Base-by-base conservation (phyloP, 768 basidiomycete genomes). In the Suillus subluteus region DNA sequence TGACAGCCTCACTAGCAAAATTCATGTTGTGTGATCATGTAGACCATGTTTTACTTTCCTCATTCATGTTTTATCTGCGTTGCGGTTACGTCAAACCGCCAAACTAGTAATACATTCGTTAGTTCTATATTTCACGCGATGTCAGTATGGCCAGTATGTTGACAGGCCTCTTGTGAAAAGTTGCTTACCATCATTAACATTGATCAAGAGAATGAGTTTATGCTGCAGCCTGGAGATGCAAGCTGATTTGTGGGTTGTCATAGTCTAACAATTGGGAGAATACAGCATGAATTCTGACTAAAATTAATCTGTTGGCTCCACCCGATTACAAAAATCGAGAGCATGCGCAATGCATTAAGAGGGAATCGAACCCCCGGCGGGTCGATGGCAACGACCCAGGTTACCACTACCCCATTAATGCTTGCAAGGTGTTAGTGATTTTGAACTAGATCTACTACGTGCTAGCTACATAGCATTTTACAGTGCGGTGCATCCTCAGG, bases 1-100 rank as follows among this genome's bases (percentile, higher is more conserved):
- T 73, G 64, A 74, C 65, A 4, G 52, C 55, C n/a, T 65, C 43
- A 65, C 38, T 75, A 96, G 94, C 95, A 97, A 94, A 98, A 98
- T 80, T 92, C 92, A 32, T 98, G 96, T 81, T 98, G 96, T 75
- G 83, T 93, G 68, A 81, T 97, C 78, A 92, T 92, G 91, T 93
- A 82, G 70, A 65, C n/a, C 46, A 41, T 52, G 41, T 21, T 21
- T 21, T n/a, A 15, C 68, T 52, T 62, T 38, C 56, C 21, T 61
- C 68, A 65, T 70, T 58, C 70, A 68, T 62, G 58, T 62, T 12
- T 21, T 63, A 44, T 66, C 64, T 65, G 58, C 61, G 67, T 55
- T 63, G 59, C 40, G 38, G 26, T 43, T 61, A 30, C 11, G 11
- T 18, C 40, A 26, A 13, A 58, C 58, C n/a, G 23, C 40, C 18